Base-by-base conservation (phyloP, 2,329 filamentous ascomycete genomes). In the Pezicula neosporulosa region DNA sequence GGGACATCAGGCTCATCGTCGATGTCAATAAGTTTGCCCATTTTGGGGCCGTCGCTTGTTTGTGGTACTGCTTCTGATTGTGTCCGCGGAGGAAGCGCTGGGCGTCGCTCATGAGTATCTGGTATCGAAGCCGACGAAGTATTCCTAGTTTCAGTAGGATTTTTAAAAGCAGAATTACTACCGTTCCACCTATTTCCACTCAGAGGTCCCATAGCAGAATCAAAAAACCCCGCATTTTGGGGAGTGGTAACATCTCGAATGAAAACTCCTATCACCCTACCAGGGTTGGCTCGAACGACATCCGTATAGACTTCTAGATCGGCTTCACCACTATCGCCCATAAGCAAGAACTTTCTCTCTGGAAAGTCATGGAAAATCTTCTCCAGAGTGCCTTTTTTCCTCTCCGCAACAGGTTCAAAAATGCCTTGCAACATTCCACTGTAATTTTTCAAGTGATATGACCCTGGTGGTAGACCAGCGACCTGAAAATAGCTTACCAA, bases 261-360 rank as follows among this genome's bases (percentile, higher is more conserved):
- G 68, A 97, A 97, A 6, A 99, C 83, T 0, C 94, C 28, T 91
- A 74, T 49, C 2, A 99, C 85, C 27, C 89, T 82, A 0, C 89
- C 88, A 0, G 92, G 93, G 60, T 97, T 86, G 2, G 89, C 83
- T 33, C 93, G 65, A 0, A 87, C 92, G n/a, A 96, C 80, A 56
- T 99, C 94, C 0, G 92, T 97, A 64, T 99, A 99, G 0, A 97
- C 91, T 68, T 99, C 95, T 3, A 99, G 76, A 70, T 99, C 95
- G 7, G 93, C 94, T 70, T 99, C 94, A 36, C 95, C 94, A 61
- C 92, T 97, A 66, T 99, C 94, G 8, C 94, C 94, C 9, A 97
- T 88, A 2, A 99, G 78, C 3, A 99, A 82, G 63, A 99, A 99
- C 61, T 83, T 90, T 42, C 94, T 79, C 46, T 91, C 80, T 0